Conservation (phyloP, 768 basidiomycete genomes). For the Erythrobasidium yunnanense region DNA sequence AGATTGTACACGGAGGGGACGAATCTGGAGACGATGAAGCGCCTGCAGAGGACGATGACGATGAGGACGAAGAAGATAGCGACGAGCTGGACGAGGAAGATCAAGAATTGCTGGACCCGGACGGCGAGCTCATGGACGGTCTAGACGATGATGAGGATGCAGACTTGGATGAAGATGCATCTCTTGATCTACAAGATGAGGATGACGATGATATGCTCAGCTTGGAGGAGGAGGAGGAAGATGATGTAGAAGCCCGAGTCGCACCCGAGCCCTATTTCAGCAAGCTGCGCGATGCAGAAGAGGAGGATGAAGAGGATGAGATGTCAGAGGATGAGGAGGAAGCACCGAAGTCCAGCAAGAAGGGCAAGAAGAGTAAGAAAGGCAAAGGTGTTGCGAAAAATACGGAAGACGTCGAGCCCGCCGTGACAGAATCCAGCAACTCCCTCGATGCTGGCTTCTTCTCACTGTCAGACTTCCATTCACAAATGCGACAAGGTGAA, state of each 20-base stretch:
- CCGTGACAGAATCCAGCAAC: not conserved
- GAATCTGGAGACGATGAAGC: not conserved
- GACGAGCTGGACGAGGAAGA: slow-evolving; percentile 6
- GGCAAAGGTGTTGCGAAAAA: not conserved
- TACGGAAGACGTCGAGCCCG: not conserved
- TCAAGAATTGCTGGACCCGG: no score
- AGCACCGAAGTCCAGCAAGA: not conserved
- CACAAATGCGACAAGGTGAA: slow-evolving; percentile 4
- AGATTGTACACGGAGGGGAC: slow-evolving; percentile 12
- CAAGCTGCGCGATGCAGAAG: slow-evolving; percentile 14
- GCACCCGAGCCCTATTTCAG: slow-evolving; percentile 6
- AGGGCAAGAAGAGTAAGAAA: not conserved
- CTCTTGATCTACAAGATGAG: slow-evolving; percentile 19
- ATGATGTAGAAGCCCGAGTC: slow-evolving; percentile 12
- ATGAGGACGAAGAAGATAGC: not conserved
- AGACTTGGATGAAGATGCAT: slow-evolving; percentile 2
- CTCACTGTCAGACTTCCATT: slow-evolving; percentile 16
- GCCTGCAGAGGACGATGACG: not conserved
- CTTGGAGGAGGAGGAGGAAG: slow-evolving; percentile 30
- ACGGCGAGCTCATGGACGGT: no score
- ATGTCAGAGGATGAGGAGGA: not conserved
- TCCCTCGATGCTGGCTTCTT: slow-evolving; percentile 19
- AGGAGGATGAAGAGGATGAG: not conserved
- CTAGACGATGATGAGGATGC: not conserved
- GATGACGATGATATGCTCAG: slow-evolving; percentile 28